These are phyloP conservation scores for Thermomucor indicae-seudaticae DNA, from an alignment of 371 early-diverging fungal species.

Conservation along the genomic window DNA sequence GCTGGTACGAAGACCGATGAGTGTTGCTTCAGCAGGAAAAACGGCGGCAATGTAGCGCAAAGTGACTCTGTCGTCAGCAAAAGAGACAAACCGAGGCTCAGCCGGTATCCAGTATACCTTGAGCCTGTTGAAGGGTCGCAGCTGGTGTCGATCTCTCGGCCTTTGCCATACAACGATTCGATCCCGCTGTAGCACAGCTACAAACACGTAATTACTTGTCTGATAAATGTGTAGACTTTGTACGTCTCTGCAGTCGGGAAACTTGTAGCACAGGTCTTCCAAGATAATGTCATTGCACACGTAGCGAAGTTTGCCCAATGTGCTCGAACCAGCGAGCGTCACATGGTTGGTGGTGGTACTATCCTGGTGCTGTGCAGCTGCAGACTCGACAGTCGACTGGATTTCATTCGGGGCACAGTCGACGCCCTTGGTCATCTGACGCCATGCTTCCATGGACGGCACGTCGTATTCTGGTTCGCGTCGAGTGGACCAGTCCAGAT, in stretches of 20 bases:
- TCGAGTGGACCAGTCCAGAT: conserved; percentile 22
- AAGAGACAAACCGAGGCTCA: conserved; percentile 29
- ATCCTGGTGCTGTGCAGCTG: background rate
- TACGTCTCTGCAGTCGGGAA: conserved; percentile 35
- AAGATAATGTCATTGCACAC: conserved; percentile 16
- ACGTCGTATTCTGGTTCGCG: conserved; percentile 13
- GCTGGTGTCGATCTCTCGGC: conserved; percentile 10
- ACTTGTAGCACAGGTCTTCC: conserved; percentile 35
- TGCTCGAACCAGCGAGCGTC: conserved; percentile 6
- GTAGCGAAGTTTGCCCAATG: conserved; percentile 17
- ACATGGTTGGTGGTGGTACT: conserved; percentile 3
- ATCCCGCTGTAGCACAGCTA: conserved; percentile 27
- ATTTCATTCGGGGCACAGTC: conserved; percentile 7
- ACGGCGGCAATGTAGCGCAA: conserved; percentile 34
- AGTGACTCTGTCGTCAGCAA: conserved; percentile 42
- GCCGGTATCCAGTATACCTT: conserved; percentile 44
- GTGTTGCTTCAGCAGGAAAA: conserved; percentile 32
- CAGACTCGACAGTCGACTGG: conserved; percentile 13
- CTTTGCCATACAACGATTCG: conserved; percentile 41
- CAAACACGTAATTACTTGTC: conserved; percentile 33
- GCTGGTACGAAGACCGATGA: conserved; percentile 33
- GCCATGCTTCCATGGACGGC: conserved; percentile 12
- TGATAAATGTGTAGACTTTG: conserved; percentile 25
- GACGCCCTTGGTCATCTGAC: conserved; percentile 15
- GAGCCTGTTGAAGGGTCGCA: conserved; percentile 23